These are phyloP conservation scores for Borealophlyctis nickersoniae DNA, from an alignment of 192 early-diverging fungal genomes.

Conservation along the genomic window DNA sequence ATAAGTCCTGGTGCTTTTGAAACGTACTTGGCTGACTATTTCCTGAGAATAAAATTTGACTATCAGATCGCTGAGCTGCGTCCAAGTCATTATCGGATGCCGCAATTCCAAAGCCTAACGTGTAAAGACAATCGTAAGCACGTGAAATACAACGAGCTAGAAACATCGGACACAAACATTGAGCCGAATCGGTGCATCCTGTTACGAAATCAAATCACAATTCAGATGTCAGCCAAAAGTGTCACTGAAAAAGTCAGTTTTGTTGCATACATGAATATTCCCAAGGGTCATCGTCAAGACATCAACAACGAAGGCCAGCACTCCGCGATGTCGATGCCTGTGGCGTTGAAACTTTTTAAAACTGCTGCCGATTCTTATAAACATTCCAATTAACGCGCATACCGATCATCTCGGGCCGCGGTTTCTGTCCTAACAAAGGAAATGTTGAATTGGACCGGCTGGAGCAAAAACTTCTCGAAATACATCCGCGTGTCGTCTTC, in stretches of 20 bases:
- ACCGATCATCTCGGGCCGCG: conserved; percentile 57
- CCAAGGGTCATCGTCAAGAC: conserved; percentile 96
- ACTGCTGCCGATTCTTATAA: no score
- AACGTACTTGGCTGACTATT: conserved; percentile 74
- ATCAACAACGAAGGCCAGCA: conserved; percentile 48
- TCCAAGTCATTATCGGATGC: conserved; percentile 79
- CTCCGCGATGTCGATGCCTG: conserved; percentile 33
- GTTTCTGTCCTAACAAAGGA: conserved; percentile 86
- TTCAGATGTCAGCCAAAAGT: background rate
- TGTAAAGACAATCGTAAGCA: background rate
- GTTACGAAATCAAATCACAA: background rate
- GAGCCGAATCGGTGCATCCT: conserved; percentile 83
- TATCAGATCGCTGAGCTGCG: conserved; percentile 75
- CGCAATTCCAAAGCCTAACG: conserved; percentile 66
- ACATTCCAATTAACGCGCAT: background rate
- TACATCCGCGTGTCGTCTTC: conserved; percentile 77
- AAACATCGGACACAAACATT: conserved; percentile 54
- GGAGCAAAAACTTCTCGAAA: conserved; percentile 91
- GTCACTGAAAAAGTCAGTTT: background rate
- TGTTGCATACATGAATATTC: conserved; percentile 80
- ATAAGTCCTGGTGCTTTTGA: no score
- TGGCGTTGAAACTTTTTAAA: no score
- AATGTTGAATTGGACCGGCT: conserved; percentile 94
- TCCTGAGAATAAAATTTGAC: conserved; percentile 86
- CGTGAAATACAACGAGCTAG: background rate